Conservation (phyloP, 257 asterid genomes). For the Solanum sitiens region DNA sequence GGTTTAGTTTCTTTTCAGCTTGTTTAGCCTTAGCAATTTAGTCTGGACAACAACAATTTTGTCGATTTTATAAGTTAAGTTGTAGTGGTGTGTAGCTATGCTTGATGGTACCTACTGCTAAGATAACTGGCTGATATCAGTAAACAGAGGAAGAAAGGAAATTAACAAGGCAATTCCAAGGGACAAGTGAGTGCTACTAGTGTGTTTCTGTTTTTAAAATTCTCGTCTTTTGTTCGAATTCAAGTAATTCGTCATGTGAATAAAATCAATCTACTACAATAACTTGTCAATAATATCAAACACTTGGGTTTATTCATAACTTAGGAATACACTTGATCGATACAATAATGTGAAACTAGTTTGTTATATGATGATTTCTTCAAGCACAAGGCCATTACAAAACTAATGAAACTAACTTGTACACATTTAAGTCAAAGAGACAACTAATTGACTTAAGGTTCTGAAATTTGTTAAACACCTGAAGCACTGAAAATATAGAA, state of each 20-base stretch:
- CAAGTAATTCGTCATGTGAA: background rate
- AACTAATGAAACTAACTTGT: constrained; percentile 23
- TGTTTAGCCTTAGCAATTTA: too few species aligned
- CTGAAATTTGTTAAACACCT: constrained; percentile 20
- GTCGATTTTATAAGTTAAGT: too few species aligned
- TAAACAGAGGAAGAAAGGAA: too few species aligned
- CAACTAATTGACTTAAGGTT: constrained; percentile 23
- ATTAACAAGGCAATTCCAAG: too few species aligned
- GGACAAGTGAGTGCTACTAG: too few species aligned
- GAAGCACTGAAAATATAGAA: background rate
- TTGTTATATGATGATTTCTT: constrained; percentile 25
- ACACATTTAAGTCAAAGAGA: constrained; percentile 29
- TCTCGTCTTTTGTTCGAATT: background rate
- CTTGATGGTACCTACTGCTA: too few species aligned
- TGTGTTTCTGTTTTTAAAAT: too few species aligned
- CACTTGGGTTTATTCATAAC: background rate
- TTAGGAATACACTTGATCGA: background rate
- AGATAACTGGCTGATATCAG: too few species aligned
- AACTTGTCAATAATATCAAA: background rate
- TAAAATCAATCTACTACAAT: background rate
- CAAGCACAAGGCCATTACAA: constrained; percentile 22
- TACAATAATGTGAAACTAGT: background rate
- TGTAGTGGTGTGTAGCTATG: too few species aligned
- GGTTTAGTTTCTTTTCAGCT: too few species aligned
- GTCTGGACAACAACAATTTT: too few species aligned